phyloP scores from a whole-genome alignment of 257 asterid species.

The Plantago ovata region DNA sequence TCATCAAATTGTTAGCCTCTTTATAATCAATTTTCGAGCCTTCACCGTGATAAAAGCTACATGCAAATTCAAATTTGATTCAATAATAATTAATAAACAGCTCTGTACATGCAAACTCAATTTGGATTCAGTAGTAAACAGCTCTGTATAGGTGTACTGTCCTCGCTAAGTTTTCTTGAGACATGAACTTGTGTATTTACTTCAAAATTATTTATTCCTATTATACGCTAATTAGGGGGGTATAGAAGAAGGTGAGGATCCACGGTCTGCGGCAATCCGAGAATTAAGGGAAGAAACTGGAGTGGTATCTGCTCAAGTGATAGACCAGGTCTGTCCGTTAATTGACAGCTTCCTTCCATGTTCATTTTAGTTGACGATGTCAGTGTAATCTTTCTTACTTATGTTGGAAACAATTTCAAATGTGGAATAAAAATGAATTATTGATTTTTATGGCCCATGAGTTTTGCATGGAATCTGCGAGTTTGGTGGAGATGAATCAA shows the following conservation, averaged over 20 bases:
- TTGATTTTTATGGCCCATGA: no score
- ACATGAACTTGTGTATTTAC: constrained; percentile 12
- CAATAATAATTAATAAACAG: no score
- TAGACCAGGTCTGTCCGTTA: constrained; percentile 65
- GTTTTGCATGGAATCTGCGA: no score
- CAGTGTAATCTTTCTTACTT: no score
- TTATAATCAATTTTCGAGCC: background rate
- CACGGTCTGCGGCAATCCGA: constrained; percentile 84
- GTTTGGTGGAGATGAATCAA: constrained; percentile 2
- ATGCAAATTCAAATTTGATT: background rate
- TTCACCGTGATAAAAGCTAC: background rate
- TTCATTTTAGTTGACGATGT: no score
- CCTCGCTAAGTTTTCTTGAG: background rate
- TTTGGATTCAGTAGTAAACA: no score
- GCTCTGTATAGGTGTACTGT: background rate
- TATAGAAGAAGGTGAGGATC: constrained; percentile 95
- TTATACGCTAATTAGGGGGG: constrained; percentile 55
- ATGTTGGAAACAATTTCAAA: no score
- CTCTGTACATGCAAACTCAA: constrained; percentile 1
- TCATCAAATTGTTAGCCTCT: background rate
- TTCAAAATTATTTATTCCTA: background rate
- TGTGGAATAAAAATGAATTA: no score
- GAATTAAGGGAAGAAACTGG: constrained; percentile 97
- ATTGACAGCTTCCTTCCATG: no score
- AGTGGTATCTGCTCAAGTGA: constrained; percentile 74